Conservation (phyloP, 106 monocot species). For the Cymbidium sinense region DNA sequence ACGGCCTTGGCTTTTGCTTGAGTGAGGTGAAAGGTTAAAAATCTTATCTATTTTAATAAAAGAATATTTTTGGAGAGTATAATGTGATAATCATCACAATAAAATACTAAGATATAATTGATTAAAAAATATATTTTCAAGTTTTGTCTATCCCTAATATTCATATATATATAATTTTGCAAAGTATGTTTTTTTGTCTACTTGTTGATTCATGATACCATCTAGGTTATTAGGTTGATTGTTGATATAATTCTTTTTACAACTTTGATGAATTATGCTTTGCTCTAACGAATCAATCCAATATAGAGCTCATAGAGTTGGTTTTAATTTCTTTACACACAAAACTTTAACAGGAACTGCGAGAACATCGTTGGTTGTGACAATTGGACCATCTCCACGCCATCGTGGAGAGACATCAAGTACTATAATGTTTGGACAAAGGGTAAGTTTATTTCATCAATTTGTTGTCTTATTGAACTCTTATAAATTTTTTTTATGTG, state of each 20-base stretch:
- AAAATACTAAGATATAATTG: no score
- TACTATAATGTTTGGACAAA: conserved; percentile 99
- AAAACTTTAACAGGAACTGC: conserved; percentile 64
- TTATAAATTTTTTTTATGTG: background rate
- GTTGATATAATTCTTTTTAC: background rate
- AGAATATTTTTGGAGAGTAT: no score
- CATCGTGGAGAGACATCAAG: conserved; percentile 97
- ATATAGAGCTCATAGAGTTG: background rate
- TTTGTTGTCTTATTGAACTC: background rate
- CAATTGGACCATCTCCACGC: conserved; percentile 96
- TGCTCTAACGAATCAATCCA: background rate
- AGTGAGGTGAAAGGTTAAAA: no score
- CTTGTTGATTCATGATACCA: background rate
- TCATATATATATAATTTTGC: no score
- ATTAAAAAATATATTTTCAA: no score
- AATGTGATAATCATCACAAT: no score
- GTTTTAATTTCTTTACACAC: background rate
- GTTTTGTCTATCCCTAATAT: no score
- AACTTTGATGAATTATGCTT: background rate
- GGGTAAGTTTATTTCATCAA: conserved; percentile 44
- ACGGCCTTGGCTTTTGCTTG: no score
- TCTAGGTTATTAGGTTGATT: background rate
- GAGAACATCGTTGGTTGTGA: conserved; percentile 89
- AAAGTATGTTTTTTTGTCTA: no score
- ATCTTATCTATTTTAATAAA: no score